Base-by-base conservation (phyloP, 164 flowering plant genomes). In the Umbellularia californica region DNA sequence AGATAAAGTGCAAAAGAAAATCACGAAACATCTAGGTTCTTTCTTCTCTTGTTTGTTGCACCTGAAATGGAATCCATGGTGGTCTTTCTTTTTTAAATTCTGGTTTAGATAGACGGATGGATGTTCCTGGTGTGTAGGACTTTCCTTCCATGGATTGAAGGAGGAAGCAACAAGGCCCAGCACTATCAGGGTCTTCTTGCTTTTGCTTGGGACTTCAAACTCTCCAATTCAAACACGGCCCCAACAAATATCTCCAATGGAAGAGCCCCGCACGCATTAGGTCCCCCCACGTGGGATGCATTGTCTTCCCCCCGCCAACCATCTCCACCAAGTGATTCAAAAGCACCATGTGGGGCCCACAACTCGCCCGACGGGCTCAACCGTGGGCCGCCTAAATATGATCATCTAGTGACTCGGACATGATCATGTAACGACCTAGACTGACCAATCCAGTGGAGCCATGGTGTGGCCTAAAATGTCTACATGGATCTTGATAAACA, bases 241-340 rank as follows among this genome's bases (percentile, higher is more conserved):
- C 5, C 28, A 30, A 7, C 19, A 67, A 15, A 17, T 67, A 1
- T 67, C 5, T 0, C 50, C 20, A 27, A 5, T 41, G 20, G 70
- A 30, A 15, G 23, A 67, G 30, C 28, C 70, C 70, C 70, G 28
- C 70, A 67, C 70, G 70, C 50, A 33, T 67, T 50, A 17, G 22
- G 22, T 30, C 3, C 67, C 28, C 67, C 50, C 50, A 67, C 70
- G 13, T 65, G 27, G 27, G 30, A 23, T 12, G 17, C 33, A 65
- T n/a, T 9, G 47, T 41, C 47, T 67, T 25, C 24, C 67, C 28
- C 28, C 6, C 11, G 33, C 9, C 22, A 60, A 60, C 22, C n/a
- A 19, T 60, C 64, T 23, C 64, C 64, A 19, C 24, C 14, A 64
- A 13, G 14, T 64, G 67, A 20, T 14, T 55, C 19, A 15, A 55